phyloP scores from a whole-genome alignment of 805 yeast genomes.

The Maudiozyma bulderi region DNA sequence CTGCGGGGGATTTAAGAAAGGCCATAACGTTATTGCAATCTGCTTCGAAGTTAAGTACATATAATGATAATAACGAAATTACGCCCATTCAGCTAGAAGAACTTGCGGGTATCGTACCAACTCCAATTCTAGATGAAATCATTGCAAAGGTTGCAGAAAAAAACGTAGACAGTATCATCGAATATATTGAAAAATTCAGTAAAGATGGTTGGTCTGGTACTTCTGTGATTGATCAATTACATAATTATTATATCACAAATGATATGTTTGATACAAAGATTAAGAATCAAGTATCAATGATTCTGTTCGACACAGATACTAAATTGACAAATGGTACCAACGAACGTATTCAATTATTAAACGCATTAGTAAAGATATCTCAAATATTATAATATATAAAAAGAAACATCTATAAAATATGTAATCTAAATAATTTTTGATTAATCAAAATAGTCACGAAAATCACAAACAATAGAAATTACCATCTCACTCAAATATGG shows the following conservation, averaged over 20 bases:
- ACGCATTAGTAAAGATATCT: conserved; percentile 48
- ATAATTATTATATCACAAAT: conserved; percentile 52
- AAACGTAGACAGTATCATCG: conserved; percentile 29
- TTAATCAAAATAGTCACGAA: background rate
- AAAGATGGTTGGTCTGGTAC: conserved; percentile 74
- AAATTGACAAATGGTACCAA: conserved; percentile 77
- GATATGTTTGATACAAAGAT: conserved; percentile 40
- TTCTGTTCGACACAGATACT: conserved; percentile 66
- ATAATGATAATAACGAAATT: conserved; percentile 33
- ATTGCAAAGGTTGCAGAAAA: conserved; percentile 30
- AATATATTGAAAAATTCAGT: conserved; percentile 41
- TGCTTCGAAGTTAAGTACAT: conserved; percentile 46
- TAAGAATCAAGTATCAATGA: conserved; percentile 55
- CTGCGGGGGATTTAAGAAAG: conserved; percentile 85
- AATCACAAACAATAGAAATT: too few relatives aligned
- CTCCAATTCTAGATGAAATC: conserved; percentile 35
- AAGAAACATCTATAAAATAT: background rate
- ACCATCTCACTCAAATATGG: background rate
- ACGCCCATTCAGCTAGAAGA: conserved; percentile 47
- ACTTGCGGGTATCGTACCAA: conserved; percentile 68
- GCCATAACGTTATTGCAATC: conserved; percentile 88
- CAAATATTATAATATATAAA: conserved; percentile 10
- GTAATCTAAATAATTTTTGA: background rate
- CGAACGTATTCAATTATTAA: conserved; percentile 74
- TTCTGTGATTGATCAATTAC: conserved; percentile 62